Evolutionary conservation across 139 green algal genomes (phyloP).

Genomic region (Edaphochlamys debaryana): DNA sequence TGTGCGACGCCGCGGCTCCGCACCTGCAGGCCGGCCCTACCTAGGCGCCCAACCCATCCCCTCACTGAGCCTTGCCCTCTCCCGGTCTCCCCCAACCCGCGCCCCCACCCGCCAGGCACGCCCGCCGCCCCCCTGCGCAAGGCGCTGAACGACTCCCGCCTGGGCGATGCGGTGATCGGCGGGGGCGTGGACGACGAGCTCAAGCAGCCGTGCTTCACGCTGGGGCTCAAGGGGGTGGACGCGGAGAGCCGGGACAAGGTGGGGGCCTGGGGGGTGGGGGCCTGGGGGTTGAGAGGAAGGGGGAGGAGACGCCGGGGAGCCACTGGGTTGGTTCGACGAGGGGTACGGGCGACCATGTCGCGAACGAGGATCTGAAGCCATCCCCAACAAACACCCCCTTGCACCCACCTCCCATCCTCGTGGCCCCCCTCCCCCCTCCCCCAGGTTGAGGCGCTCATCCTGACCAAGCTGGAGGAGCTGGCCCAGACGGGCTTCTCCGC

Average conservation of each 20-base stretch:
- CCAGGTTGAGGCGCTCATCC: conserved; percentile 86
- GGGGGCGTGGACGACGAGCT: conserved; percentile 96
- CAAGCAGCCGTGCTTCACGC: conserved; percentile 86
- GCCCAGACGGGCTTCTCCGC: conserved; percentile 63
- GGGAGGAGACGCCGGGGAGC: not conserved
- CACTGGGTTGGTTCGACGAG: too few species aligned
- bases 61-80: too few species aligned
- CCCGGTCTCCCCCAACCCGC: too few species aligned
- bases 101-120: conserved; percentile 66
- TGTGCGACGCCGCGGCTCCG: too few species aligned
- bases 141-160: conserved; percentile 91
- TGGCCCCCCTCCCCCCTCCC: too few species aligned
- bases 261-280: not conserved
- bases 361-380: too few species aligned
- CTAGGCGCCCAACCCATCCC: too few species aligned
- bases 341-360: too few species aligned
- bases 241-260: conserved; percentile 75
- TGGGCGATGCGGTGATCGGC: conserved; percentile 93
- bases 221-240: conserved; percentile 91
- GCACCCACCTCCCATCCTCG: too few species aligned
- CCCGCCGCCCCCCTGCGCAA: conserved; percentile 89
- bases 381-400: too few species aligned
- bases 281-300: too few species aligned
- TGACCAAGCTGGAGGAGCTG: conserved; percentile 76
- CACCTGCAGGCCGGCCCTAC: too few species aligned